These are phyloP conservation scores for Fraxinus paxiana DNA, from an alignment of 305 asterid genomes.

Conservation along the genomic window DNA sequence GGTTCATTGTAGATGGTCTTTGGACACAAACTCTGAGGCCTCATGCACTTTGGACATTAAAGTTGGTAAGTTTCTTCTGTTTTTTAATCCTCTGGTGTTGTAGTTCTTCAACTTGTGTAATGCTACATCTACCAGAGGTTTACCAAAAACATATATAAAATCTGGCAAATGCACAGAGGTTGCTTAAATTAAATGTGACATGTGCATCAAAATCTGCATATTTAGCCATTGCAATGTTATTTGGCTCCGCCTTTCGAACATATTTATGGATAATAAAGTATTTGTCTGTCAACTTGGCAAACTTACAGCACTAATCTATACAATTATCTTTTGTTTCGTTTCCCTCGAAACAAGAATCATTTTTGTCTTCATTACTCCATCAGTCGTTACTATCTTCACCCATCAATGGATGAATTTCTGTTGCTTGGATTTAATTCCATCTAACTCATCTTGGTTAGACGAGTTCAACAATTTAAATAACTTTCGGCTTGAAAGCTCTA, in stretches of 20 bases:
- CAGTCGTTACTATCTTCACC: background rate
- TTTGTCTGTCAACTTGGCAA: background rate
- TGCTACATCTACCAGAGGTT: background rate
- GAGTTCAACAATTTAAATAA: background rate
- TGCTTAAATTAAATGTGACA: background rate
- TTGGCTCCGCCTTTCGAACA: background rate
- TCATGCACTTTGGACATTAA: conserved; percentile 61
- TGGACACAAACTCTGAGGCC: conserved; percentile 58
- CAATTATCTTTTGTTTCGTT: background rate
- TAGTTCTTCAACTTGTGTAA: background rate
- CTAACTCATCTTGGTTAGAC: background rate
- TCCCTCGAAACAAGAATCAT: background rate
- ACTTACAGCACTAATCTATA: background rate
- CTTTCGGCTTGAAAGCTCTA: background rate
- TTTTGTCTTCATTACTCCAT: background rate
- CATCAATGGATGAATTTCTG: background rate
- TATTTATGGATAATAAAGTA: background rate
- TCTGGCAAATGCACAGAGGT: background rate
- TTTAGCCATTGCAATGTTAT: background rate
- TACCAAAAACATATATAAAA: background rate
- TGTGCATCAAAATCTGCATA: background rate
- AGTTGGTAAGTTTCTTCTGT: conserved; percentile 53
- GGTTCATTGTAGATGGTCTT: conserved; percentile 77
- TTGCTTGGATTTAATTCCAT: background rate
- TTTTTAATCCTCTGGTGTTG: conserved; percentile 13